phyloP scores from a whole-genome alignment of 2,329 filamentous ascomycete species.

The Exophiala mesophila region DNA sequence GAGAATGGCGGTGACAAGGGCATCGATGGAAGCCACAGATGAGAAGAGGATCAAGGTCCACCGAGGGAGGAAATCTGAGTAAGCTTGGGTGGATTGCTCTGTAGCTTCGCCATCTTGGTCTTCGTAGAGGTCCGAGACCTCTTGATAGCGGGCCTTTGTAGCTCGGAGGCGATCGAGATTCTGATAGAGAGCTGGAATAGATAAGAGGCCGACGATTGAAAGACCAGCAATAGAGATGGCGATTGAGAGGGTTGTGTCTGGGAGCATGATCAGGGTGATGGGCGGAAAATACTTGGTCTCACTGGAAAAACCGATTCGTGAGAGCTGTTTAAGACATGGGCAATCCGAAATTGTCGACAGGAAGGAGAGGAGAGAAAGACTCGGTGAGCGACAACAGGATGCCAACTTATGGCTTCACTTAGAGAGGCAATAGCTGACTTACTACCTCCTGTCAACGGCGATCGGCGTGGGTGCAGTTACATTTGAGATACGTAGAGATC shows the following conservation, averaged over 20 bases:
- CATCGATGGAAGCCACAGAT: constrained; percentile 49
- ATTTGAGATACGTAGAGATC: no score
- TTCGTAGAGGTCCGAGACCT: constrained; percentile 49
- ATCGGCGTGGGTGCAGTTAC: no score
- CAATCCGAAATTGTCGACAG: no score
- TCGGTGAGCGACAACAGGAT: no score
- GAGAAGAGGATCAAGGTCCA: constrained; percentile 51
- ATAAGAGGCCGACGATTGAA: constrained; percentile 14
- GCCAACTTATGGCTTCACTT: no score
- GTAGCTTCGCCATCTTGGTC: constrained; percentile 67
- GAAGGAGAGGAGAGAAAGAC: no score
- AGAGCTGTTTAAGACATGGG: no score
- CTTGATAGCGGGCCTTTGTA: constrained; percentile 16
- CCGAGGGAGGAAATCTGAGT: constrained; percentile 58
- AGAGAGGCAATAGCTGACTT: no score
- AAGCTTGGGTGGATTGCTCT: constrained; percentile 57
- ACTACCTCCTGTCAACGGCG: no score
- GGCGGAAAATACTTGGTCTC: no score
- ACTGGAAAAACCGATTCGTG: no score
- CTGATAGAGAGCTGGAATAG: constrained; percentile 14
- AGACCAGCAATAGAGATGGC: constrained; percentile 20
- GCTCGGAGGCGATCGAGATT: constrained; percentile 7
- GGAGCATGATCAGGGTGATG: constrained; percentile 6
- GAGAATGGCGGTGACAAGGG: constrained; percentile 54
- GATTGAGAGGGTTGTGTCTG: constrained; percentile 14